A percentile compares a stretch with the other conserved stretches of the same genome.
Evolutionary conservation across 2,329 filamentous ascomycete genomes (phyloP).

Genomic region (Rutstroemia sp.): DNA sequence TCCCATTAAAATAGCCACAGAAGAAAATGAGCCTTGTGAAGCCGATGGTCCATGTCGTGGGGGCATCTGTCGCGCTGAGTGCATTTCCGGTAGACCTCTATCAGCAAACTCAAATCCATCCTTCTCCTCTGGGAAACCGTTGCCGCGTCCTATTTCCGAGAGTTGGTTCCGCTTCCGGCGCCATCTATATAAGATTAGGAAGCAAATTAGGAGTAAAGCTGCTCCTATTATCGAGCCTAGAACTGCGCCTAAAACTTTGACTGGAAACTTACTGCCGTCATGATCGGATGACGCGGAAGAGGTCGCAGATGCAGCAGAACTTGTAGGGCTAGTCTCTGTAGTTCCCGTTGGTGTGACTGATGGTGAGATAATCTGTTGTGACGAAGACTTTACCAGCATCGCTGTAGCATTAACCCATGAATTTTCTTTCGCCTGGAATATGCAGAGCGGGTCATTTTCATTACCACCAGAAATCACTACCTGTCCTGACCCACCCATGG

Average conservation of each 20-base stretch:
- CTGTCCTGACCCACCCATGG: slow-evolving; percentile 54
- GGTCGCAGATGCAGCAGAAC: slow-evolving; percentile 24
- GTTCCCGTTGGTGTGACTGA: slow-evolving; percentile 10
- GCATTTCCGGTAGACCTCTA: slow-evolving; percentile 33
- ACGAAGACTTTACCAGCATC: slow-evolving; percentile 17
- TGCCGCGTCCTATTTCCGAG: slow-evolving; percentile 40
- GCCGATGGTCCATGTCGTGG: slow-evolving; percentile 40
- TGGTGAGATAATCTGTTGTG: slow-evolving; percentile 11
- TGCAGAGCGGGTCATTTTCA: slow-evolving; percentile 50
- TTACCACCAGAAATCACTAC: slow-evolving; percentile 76
- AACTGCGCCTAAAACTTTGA: slow-evolving; percentile 69
- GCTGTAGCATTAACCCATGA: slow-evolving; percentile 66
- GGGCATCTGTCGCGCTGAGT: slow-evolving; percentile 28
- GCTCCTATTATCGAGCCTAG: slow-evolving; percentile 75
- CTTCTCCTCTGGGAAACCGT: slow-evolving; percentile 50
- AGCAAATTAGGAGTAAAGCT: slow-evolving; percentile 37
- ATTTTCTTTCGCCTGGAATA: slow-evolving; percentile 73
- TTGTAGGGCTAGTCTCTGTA: slow-evolving; percentile 19
- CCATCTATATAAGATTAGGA: slow-evolving; percentile 62
- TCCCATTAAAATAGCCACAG: slow-evolving; percentile 60
- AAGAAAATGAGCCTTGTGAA: slow-evolving; percentile 53
- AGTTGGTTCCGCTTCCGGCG: slow-evolving; percentile 49
- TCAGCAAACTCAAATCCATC: slow-evolving; percentile 42
- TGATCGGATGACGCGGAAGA: slow-evolving; percentile 12
- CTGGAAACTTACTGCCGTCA: slow-evolving; percentile 30